Conservation (phyloP, 495 filamentous ascomycete species). For the Neurospora sp. region DNA sequence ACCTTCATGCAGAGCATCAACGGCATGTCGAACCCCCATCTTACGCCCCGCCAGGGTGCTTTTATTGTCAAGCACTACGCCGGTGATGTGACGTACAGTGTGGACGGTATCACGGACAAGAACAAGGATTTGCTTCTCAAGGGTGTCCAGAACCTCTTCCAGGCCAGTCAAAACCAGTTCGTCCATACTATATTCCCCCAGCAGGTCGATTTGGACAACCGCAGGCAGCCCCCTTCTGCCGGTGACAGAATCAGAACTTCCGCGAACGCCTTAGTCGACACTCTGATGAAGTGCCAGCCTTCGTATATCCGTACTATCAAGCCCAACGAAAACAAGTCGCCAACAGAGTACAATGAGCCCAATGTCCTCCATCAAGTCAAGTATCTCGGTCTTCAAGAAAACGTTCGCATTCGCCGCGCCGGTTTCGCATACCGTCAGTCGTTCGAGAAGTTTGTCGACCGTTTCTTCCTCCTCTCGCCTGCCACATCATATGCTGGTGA, state of each 20-base stretch:
- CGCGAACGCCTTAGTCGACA: constrained; percentile 89
- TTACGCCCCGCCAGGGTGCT: constrained; percentile 84
- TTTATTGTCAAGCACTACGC: constrained; percentile 99
- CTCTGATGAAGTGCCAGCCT: constrained; percentile 92
- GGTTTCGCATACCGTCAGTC: constrained; percentile 97
- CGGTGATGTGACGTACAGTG: constrained; percentile 90
- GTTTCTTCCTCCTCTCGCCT: constrained; percentile 91
- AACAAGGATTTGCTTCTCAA: constrained; percentile 98
- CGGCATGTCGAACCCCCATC: constrained; percentile 80
- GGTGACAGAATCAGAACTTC: constrained; percentile 96
- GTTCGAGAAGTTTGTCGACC: constrained; percentile 96
- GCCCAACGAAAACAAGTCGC: constrained; percentile 96
- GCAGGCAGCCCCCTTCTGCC: constrained; percentile 84
- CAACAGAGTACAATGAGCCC: constrained; percentile 76
- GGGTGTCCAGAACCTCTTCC: constrained; percentile 82
- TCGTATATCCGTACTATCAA: constrained; percentile 99
- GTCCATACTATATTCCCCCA: constrained; percentile 83
- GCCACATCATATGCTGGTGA: constrained; percentile 94
- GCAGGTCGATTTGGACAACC: constrained; percentile 92
- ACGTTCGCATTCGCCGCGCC: constrained; percentile 92
- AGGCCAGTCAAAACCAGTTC: constrained; percentile 73
- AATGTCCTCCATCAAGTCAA: constrained; percentile 99
- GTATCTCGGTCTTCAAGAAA: constrained; percentile 96
- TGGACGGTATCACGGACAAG: constrained; percentile 98
- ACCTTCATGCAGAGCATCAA: constrained; percentile 92